Percentiles rank a stretch among this genome's conserved stretches.
phyloP scores from a whole-genome alignment of 2,329 filamentous ascomycete species.

The Xylaria sp. region DNA sequence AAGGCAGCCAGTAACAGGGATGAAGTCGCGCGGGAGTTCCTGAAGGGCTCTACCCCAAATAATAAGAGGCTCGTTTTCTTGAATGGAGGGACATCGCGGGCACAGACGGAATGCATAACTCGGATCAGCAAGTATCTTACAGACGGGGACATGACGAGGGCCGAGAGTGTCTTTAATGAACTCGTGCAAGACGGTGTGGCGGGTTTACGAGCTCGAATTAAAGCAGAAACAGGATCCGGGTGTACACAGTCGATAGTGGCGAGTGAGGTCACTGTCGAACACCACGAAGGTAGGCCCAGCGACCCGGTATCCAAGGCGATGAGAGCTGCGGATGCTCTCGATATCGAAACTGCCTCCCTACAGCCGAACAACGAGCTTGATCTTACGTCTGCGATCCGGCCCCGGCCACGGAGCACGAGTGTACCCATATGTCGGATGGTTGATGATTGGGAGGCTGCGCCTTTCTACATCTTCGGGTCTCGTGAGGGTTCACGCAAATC shows the following conservation, averaged over 20 bases:
- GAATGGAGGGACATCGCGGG: conserved; percentile 60
- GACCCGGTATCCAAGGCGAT: conserved; percentile 60
- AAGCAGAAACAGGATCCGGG: conserved; percentile 3
- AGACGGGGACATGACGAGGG: conserved; percentile 50
- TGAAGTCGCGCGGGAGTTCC: conserved; percentile 54
- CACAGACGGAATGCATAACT: conserved; percentile 56
- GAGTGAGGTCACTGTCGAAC: conserved; percentile 21
- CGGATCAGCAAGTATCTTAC: conserved; percentile 57
- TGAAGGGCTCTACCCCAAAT: conserved; percentile 47
- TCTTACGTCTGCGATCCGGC: conserved; percentile 43
- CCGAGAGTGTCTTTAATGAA: conserved; percentile 54
- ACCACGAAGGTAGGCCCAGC: conserved; percentile 29
- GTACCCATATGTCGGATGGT: conserved; percentile 50
- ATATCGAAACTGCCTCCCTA: conserved; percentile 57
- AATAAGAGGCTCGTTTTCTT: conserved; percentile 62
- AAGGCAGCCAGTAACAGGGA: conserved; percentile 51
- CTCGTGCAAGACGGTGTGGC: conserved; percentile 54
- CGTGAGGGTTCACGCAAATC: conserved; percentile 6
- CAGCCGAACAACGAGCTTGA: conserved; percentile 55
- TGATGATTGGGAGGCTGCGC: conserved; percentile 48
- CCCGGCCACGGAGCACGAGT: conserved; percentile 52
- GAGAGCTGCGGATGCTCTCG: conserved; percentile 61
- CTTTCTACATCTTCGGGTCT: conserved; percentile 53
- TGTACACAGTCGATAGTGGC: conserved; percentile 5
- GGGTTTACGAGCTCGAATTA: conserved; percentile 36